These are phyloP conservation scores for Megacollybia marginata DNA, from an alignment of 768 basidiomycete species.

Conservation along the genomic window DNA sequence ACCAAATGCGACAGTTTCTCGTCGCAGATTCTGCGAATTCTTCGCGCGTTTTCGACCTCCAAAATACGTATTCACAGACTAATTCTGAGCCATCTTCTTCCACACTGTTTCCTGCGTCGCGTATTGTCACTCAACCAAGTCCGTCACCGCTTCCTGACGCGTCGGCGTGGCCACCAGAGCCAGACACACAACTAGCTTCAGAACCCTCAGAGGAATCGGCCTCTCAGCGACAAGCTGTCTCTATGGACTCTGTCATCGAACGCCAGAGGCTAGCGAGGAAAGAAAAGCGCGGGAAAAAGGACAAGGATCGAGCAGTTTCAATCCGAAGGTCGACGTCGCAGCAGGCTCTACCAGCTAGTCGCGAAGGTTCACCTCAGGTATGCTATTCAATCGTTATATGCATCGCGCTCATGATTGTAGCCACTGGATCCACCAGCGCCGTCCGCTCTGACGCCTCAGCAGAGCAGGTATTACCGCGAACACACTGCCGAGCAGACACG, in stretches of 20 bases:
- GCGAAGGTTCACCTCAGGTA: constrained; percentile 25
- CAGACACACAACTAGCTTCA: constrained; percentile 10
- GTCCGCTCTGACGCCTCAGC: constrained; percentile 51
- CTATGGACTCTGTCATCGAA: constrained; percentile 74
- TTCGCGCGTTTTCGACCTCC: constrained; percentile 36
- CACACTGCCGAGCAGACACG: constrained; percentile 28
- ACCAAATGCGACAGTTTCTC: constrained; percentile 77
- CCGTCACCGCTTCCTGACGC: constrained; percentile 45
- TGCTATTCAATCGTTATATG: constrained; percentile 22
- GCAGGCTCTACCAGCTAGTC: no score
- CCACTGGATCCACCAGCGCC: constrained; percentile 1
- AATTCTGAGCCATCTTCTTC: constrained; percentile 16
- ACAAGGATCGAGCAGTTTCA: constrained; percentile 36
- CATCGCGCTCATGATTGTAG: no score
- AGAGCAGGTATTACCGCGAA: constrained; percentile 54
- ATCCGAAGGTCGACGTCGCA: no score
- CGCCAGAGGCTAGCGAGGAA: constrained; percentile 53
- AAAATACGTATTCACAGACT: constrained; percentile 20
- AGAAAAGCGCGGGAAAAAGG: constrained; percentile 40
- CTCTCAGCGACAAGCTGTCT: constrained; percentile 48
- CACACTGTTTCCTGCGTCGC: constrained; percentile 27
- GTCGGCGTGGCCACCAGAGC: constrained; percentile 28
- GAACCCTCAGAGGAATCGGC: constrained; percentile 42
- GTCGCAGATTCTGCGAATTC: constrained; percentile 42
- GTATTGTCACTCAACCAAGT: constrained; percentile 37